These are phyloP conservation scores for Pleurotus eryngii DNA, from an alignment of 768 basidiomycete genomes.

Conservation along the genomic window DNA sequence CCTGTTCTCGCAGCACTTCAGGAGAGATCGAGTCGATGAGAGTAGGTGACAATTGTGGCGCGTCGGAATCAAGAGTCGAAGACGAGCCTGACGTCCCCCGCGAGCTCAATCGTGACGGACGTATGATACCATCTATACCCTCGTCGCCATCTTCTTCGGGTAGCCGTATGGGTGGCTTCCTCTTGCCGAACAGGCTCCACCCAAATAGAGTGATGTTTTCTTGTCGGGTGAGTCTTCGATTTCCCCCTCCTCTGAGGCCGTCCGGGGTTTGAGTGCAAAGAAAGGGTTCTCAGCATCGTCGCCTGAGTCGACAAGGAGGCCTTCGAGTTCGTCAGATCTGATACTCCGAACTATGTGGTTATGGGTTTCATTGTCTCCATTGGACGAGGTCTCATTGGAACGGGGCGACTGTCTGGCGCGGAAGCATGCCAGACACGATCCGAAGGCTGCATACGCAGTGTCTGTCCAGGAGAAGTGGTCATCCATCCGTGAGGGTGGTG, in stretches of 20 bases:
- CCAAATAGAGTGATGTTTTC: constrained; percentile 58
- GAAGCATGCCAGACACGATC: constrained; percentile 61
- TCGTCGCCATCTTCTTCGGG: constrained; percentile 52
- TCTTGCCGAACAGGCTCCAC: constrained; percentile 61
- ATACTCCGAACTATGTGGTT: constrained; percentile 32
- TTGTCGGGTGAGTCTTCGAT: constrained; percentile 27
- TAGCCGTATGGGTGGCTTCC: constrained; percentile 50
- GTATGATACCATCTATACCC: constrained; percentile 21
- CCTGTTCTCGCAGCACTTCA: constrained; percentile 25
- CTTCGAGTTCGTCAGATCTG: constrained; percentile 35
- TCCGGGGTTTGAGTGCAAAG: constrained; percentile 63
- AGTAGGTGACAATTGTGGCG: constrained; percentile 58
- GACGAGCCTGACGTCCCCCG: constrained; percentile 14
- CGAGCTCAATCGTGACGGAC: neutral
- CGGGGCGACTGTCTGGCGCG: constrained; percentile 18
- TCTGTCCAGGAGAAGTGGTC: constrained; percentile 57
- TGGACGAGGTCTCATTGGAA: constrained; percentile 14
- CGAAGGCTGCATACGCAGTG: constrained; percentile 51
- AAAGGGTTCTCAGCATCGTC: constrained; percentile 60
- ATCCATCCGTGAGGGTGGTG: constrained; percentile 21
- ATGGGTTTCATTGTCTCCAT: constrained; percentile 24
- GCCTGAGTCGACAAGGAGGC: constrained; percentile 37
- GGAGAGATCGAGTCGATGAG: constrained; percentile 52
- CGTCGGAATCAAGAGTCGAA: constrained; percentile 65
- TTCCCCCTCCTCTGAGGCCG: constrained; percentile 20